Conservation (phyloP, 176 grass and related monocot species). For the Microstegium vimineum region DNA sequence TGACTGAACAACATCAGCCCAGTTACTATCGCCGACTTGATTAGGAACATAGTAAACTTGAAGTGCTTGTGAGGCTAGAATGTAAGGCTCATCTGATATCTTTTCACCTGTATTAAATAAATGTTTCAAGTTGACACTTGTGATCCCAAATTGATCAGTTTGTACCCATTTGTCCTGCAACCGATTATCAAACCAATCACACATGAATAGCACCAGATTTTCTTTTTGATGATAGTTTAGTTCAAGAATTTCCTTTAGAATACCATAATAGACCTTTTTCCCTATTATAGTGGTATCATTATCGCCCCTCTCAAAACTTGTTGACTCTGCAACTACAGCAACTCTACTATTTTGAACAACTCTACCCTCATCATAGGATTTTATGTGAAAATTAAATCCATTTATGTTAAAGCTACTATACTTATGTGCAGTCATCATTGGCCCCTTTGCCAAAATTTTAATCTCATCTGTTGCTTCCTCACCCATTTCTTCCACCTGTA, state of each 20-base stretch:
- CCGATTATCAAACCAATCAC: background rate
- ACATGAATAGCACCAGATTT: background rate
- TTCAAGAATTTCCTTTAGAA: background rate
- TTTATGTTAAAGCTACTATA: background rate
- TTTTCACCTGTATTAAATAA: background rate
- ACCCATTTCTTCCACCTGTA: too few species aligned
- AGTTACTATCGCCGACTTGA: too few species aligned
- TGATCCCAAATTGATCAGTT: background rate
- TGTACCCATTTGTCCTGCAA: background rate
- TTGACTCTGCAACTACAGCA: background rate
- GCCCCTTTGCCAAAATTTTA: background rate
- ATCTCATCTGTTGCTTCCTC: too few species aligned
- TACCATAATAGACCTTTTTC: background rate
- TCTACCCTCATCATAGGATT: background rate
- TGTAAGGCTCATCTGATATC: too few species aligned
- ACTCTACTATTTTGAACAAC: background rate
- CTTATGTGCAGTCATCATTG: background rate
- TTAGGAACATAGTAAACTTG: too few species aligned
- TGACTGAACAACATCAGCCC: too few species aligned
- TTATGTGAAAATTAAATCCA: background rate
- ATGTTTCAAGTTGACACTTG: background rate
- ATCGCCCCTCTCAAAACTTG: background rate
- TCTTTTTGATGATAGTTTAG: background rate
- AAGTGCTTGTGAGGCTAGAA: too few species aligned
- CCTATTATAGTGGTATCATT: background rate